Evolutionary conservation across 2,329 filamentous ascomycete species (phyloP), one percentile per base, ranked within the genome.

Genomic region (Fusarium sp.): DNA sequence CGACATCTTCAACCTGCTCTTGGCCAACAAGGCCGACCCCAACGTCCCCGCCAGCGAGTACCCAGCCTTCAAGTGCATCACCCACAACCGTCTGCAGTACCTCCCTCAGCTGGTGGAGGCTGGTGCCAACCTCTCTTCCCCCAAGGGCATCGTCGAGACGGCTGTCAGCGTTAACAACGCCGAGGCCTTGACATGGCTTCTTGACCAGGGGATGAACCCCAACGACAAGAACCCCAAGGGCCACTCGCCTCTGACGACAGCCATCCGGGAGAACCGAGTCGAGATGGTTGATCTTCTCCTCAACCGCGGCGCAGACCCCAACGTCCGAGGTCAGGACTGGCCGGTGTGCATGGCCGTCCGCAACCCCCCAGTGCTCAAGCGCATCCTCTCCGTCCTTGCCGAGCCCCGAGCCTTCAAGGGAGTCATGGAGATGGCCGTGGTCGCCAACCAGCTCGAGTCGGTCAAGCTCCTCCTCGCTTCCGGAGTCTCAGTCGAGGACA

Each of bases 401-500:
- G 83, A 88, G 65, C 83, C 84, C 2, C 82, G 83, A 13, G 82
- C 84, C 5, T 86, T 87, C 76, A 88, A 87, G 72, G 88, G 88
- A 7, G 82, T 89, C 1, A 79, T 90, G 71, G 88, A 90, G 68
- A 84, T 86, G 79, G 87, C 88, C 2, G 88, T 90, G 8, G 80
- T 83, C 1, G 88, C 88, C 15, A 83, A 88, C 71, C 81, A 90
- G 72, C 79, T 90, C 13, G 86, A 89, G 57, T 88, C 83, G 32
- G 80, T 91, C 73, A 88, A 88, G 74, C 75, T 89, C 41, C 80
- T 90, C 31, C 78, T 90, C 14, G 79, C 77, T 14, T 85, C 87
- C 0, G 88, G 88, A 13, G 84, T 90, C 15, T 87, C 81, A 36
- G 86, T 90, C 50, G 88, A 90, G 71, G 88, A 89, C 75, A 88